phyloP scores from a whole-genome alignment of 192 early-diverging fungal species.

The Gryganskiella cystojenkinii region DNA sequence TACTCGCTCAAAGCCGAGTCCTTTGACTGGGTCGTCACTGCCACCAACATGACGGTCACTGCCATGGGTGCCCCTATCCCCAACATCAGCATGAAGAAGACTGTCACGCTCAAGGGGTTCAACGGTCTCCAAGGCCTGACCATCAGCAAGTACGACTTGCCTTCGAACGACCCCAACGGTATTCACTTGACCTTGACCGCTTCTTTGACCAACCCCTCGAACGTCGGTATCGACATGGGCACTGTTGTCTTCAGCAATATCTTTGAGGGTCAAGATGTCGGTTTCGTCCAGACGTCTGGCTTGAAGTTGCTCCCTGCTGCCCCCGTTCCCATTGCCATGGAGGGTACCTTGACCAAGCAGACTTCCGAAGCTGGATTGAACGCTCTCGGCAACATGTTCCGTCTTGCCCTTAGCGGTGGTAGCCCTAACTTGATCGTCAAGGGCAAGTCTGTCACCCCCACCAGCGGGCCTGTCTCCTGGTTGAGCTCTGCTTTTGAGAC shows the following conservation, averaged over 20 bases:
- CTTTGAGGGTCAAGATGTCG: constrained; percentile 51
- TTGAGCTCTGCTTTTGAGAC: constrained; percentile 59
- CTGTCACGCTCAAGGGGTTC: constrained; percentile 59
- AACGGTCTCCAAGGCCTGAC: constrained; percentile 55
- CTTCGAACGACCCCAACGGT: constrained; percentile 59
- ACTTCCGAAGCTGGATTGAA: constrained; percentile 50
- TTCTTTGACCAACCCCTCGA: constrained; percentile 60
- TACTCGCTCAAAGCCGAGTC: constrained; percentile 58
- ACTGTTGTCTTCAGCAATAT: constrained; percentile 58
- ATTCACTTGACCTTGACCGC: constrained; percentile 38
- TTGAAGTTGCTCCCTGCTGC: constrained; percentile 36
- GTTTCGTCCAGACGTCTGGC: constrained; percentile 47
- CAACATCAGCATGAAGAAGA: constrained; percentile 59
- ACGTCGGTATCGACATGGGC: constrained; percentile 65
- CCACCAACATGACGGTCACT: constrained; percentile 57
- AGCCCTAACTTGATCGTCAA: constrained; percentile 58
- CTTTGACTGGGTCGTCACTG: constrained; percentile 61
- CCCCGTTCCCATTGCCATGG: constrained; percentile 46
- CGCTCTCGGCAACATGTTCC: constrained; percentile 63
- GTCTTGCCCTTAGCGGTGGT: constrained; percentile 58
- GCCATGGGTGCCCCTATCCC: constrained; percentile 65
- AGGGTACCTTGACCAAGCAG: constrained; percentile 65
- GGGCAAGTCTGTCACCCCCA: constrained; percentile 62
- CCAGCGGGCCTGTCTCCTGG: constrained; percentile 59
- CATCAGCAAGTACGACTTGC: constrained; percentile 60